Evolutionary conservation across 805 yeast genomes (phyloP), one percentile per base, ranked within the genome.

Genomic region (Candida ipomoeae): DNA sequence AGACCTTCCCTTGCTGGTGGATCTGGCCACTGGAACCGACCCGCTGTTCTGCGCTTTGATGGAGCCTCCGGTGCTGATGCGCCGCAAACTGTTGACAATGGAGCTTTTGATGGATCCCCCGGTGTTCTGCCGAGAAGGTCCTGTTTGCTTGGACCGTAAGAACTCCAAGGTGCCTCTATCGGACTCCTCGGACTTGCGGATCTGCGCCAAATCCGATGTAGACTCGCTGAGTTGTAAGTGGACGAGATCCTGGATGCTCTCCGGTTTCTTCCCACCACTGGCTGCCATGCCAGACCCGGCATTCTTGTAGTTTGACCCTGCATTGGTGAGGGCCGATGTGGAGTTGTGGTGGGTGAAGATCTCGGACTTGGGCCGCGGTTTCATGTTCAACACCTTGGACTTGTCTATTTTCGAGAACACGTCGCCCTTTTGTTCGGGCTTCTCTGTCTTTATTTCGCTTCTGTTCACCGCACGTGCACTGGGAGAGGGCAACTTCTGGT

Each of bases 341-440:
- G 43, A 40, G 10, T 13, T 33, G 17, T 40, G 43, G 14, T 34
- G 36, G 14, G 33, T 14, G 39, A 38, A 53, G 3, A 55, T 36
- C 23, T 52, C 60, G 20, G 57, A 54, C 31, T 51, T 55, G 35
- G 60, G 59, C 21, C 59, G 48, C 3, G 53, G 48, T 21, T 32
- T 41, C 50, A 55, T 53, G 18, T 44, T 53, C 29, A 63, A 55
- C 26, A 71, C 45, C 53, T 68, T 72, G 6, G 74, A 56, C 55
- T 66, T 73, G 48, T 76, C 79, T 34, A 77, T 68, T 3, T 65
- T 49, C 3, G 78, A 66, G 55, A 76, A 76, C 17, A 78, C 79
- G 55, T 75, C 81, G 5, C 55, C 20, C 21, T 46, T 34, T 20
- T 18, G 10, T 20, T 40, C 43, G 15, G 14, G 15, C 34, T 26